These are phyloP conservation scores for Saitozyma podzolica DNA, from an alignment of 768 basidiomycete genomes.

Conservation along the genomic window DNA sequence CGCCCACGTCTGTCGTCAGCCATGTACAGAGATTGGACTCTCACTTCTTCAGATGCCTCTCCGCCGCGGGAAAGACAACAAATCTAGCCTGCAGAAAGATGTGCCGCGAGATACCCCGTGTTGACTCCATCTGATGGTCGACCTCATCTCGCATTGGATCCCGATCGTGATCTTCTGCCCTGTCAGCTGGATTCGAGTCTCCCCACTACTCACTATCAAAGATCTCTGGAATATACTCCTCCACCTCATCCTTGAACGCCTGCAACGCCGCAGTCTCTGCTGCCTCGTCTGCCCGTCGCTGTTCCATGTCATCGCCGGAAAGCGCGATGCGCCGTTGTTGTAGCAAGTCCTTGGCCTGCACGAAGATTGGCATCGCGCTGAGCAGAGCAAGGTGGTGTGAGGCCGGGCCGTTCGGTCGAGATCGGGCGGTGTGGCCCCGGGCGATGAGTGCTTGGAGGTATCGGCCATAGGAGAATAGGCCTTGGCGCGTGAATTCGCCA, in stretches of 20 bases:
- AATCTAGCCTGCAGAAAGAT: slow-evolving; percentile 39
- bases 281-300: slow-evolving; percentile 14
- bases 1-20: slow-evolving; percentile 14
- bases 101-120: slow-evolving; percentile 25
- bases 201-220: slow-evolving; percentile 31
- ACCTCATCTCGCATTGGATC: slow-evolving; percentile 15
- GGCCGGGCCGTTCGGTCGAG: background rate
- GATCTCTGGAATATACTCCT: slow-evolving; percentile 42
- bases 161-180: no score
- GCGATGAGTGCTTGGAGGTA: slow-evolving; percentile 47
- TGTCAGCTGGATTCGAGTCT: no score
- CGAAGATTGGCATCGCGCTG: slow-evolving; percentile 41
- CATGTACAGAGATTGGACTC: background rate
- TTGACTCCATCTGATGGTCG: slow-evolving; percentile 28
- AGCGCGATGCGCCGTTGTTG: slow-evolving; percentile 39
- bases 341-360: slow-evolving; percentile 35
- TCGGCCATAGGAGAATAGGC: slow-evolving; percentile 42
- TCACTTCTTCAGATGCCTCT: slow-evolving; percentile 16
- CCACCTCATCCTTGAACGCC: slow-evolving; percentile 35
- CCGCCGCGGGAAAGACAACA: slow-evolving; percentile 35
- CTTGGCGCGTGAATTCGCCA: slow-evolving; percentile 44
- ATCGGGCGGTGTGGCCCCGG: slow-evolving; percentile 33
- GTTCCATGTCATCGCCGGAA: slow-evolving; percentile 32
- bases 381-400: slow-evolving; percentile 42
- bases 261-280: slow-evolving; percentile 26